Conservation (phyloP, 257 asterid genomes). For the Rubia yunnanensis region DNA sequence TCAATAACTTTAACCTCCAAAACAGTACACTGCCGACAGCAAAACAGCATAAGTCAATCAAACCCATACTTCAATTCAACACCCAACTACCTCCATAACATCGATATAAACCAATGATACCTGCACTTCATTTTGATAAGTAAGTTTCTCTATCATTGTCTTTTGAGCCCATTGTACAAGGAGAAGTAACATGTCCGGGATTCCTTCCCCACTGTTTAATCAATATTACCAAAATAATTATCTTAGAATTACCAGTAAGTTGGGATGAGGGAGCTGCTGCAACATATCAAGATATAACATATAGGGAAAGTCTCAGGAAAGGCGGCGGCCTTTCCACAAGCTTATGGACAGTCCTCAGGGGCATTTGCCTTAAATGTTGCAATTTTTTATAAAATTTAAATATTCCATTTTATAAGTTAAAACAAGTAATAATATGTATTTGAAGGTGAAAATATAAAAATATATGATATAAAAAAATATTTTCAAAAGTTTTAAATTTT, state of each 20-base stretch:
- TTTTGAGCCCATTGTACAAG: slow-evolving; percentile 89
- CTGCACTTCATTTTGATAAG: slow-evolving; percentile 78
- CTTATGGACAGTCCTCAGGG: too few species aligned
- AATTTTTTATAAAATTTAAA: too few species aligned
- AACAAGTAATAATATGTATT: too few species aligned
- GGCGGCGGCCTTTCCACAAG: too few species aligned
- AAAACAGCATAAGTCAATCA: slow-evolving; percentile 12
- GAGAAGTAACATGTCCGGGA: slow-evolving; percentile 72
- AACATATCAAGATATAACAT: slow-evolving; percentile 9
- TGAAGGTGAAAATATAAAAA: too few species aligned
- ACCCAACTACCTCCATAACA: slow-evolving; percentile 6
- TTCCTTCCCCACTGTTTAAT: slow-evolving; percentile 78
- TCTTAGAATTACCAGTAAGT: background rate
- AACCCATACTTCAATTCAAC: slow-evolving; percentile 2
- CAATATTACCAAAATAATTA: slow-evolving; percentile 1
- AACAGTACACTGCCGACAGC: slow-evolving; percentile 76
- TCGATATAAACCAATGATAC: slow-evolving; percentile 30
- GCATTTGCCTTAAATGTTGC: too few species aligned
- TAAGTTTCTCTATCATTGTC: slow-evolving; percentile 75
- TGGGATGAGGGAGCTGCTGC: slow-evolving; percentile 1
- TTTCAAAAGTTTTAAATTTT: too few species aligned
- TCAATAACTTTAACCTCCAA: slow-evolving; percentile 96
- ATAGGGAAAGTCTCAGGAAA: too few species aligned
- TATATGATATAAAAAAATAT: too few species aligned
- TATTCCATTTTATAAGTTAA: too few species aligned